Base-by-base conservation (phyloP, 192 early-diverging fungal species). In the Phycomyces blakesleeanus region DNA sequence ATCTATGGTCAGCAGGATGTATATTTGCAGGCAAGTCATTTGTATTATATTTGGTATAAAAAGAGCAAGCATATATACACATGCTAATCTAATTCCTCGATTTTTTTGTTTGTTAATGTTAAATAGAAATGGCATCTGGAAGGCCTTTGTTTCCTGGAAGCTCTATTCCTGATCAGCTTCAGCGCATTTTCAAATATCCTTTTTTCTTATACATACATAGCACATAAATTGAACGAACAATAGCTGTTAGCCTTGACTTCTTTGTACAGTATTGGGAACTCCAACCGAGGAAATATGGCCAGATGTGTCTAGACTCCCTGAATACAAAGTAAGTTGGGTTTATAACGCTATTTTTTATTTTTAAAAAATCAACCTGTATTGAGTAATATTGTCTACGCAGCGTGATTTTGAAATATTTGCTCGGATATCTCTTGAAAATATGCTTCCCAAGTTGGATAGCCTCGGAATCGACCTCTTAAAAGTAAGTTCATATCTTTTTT, bases 141-240 rank as follows among this genome's bases (percentile, higher is more conserved):
- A 83, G 91, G 38, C 94, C 95, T 9, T 76, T 97, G 27, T 97
- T 98, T 64, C 87, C 93, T 6, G 97, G 97, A 64, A 88, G 83
- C 27, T 96, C 94, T 6, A 85, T 90, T 18, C 73, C 83, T 49
- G 93, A 96, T 74, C 94, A 98, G 71, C 65, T 98, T 27, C 66
- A 89, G 42, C 83, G 89, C 37, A 97, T 98, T 56, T 98, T 95
- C 82, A 96, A 94, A 74, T 72, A 69, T 86, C 57, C 67, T 85
- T 71, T 61, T 42, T 34, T 1, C 25, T 26, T 38, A 53, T 53
- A 12, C 26, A 1, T 49, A 29, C n/a, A 6, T 49, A n/a, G n/a
- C n/a, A n/a, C n/a, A n/a, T n/a, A n/a, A n/a, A n/a, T n/a, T n/a
- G n/a, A n/a, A n/a, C n/a, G n/a, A n/a, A n/a, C n/a, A n/a, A n/a